Percentiles rank a stretch among this genome's conserved stretches.
Evolutionary conservation across 192 early-diverging fungal species (phyloP).

Genomic region (Kickxella alabastrina): DNA sequence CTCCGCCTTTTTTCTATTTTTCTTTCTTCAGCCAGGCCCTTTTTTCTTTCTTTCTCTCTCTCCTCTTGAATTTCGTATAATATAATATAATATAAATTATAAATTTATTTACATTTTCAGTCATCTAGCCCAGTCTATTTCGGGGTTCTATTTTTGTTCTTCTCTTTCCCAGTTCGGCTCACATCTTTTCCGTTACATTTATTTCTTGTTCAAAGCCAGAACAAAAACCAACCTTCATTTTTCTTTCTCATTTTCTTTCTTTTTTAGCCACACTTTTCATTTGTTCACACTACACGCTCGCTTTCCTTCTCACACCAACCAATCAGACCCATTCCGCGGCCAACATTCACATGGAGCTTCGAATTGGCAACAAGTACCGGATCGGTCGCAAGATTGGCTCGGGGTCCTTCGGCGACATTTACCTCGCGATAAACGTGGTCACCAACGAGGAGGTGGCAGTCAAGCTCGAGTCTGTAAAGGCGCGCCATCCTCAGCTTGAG

Average conservation of each 20-base stretch:
- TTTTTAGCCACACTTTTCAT: neutral
- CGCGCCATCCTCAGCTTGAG: slow-evolving; percentile 95
- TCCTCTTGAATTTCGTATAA: neutral
- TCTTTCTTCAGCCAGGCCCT: neutral
- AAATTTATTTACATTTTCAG: neutral
- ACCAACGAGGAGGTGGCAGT: slow-evolving; percentile 96
- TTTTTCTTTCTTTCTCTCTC: neutral
- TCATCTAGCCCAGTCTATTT: too few relatives aligned
- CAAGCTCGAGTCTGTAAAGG: slow-evolving; percentile 92
- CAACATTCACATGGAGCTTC: slow-evolving; percentile 64
- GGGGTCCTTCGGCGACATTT: slow-evolving; percentile 98
- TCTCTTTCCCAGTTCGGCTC: neutral
- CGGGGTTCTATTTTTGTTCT: too few relatives aligned
- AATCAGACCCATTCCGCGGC: too few relatives aligned
- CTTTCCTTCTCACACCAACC: too few relatives aligned
- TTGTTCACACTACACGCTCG: neutral
- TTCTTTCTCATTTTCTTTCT: neutral
- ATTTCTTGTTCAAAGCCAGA: neutral
- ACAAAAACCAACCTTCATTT: neutral
- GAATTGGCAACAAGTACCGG: slow-evolving; percentile 92
- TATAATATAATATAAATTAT: neutral
- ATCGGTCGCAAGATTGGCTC: slow-evolving; percentile 95
- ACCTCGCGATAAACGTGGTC: slow-evolving; percentile 82
- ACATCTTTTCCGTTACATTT: neutral
- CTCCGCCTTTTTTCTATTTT: neutral